A percentile compares a stretch with the other conserved stretches of the same genome.
phyloP scores from a whole-genome alignment of 176 grass and related monocot species.

The Pontederia paniculata region DNA sequence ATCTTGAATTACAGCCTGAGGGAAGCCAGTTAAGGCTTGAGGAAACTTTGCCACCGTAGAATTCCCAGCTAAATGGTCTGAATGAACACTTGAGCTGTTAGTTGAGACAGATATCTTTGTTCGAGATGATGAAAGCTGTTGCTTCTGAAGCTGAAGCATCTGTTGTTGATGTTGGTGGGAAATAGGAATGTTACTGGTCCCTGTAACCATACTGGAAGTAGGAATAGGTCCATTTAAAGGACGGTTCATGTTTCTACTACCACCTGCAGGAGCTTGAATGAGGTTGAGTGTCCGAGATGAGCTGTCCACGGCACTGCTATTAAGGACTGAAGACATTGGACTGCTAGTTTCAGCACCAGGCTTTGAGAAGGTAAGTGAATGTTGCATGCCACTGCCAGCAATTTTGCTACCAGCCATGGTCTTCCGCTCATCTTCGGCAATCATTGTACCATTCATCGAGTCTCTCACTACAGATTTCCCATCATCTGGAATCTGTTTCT shows the following conservation, averaged over 20 bases:
- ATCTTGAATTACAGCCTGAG: slow-evolving; percentile 38
- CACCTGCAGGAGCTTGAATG: slow-evolving; percentile 45
- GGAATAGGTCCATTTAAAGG: not conserved
- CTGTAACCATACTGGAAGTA: not conserved
- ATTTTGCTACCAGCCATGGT: slow-evolving; percentile 36
- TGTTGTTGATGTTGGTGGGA: slow-evolving; percentile 27
- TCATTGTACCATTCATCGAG: slow-evolving; percentile 31
- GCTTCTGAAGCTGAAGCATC: slow-evolving; percentile 24
- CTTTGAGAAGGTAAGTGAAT: slow-evolving; percentile 81
- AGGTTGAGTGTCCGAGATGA: slow-evolving; percentile 60
- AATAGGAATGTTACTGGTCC: not conserved
- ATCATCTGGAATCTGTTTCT: slow-evolving; percentile 39
- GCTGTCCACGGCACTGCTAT: slow-evolving; percentile 34
- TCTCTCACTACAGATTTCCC: slow-evolving; percentile 54
- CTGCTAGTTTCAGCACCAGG: slow-evolving; percentile 29
- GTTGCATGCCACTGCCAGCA: slow-evolving; percentile 22
- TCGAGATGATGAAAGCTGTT: slow-evolving; percentile 45
- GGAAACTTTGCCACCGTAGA: slow-evolving; percentile 23
- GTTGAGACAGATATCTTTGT: slow-evolving; percentile 55
- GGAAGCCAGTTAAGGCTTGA: slow-evolving; percentile 40
- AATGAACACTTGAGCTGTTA: slow-evolving; percentile 31
- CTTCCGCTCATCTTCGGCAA: slow-evolving; percentile 56
- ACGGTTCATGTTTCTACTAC: slow-evolving; percentile 37
- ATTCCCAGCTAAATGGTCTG: slow-evolving; percentile 19
- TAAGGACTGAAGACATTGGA: slow-evolving; percentile 31